phyloP scores from a whole-genome alignment of 768 basidiomycete species.

The Naganishia friedmannii region DNA sequence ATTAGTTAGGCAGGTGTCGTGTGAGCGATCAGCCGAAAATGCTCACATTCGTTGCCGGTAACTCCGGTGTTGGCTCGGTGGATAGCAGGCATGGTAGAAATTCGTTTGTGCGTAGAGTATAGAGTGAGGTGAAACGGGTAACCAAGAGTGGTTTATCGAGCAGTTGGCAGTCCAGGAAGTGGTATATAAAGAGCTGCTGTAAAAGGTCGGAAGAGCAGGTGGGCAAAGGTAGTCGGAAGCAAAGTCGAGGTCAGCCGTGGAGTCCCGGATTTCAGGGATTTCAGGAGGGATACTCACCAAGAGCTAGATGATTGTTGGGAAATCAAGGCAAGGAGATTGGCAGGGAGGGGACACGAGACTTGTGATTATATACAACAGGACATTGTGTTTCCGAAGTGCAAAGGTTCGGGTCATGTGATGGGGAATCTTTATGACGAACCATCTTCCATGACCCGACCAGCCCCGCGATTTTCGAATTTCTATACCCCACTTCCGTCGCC shows the following conservation, averaged over 20 bases:
- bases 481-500: constrained; percentile 18
- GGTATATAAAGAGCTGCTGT: not conserved
- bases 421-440: constrained; percentile 2
- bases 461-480: constrained; percentile 13
- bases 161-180: not conserved
- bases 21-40: not conserved
- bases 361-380: constrained; percentile 5
- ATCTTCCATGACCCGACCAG: not conserved
- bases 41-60: constrained; percentile 27
- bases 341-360: not conserved
- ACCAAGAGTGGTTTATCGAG: not conserved
- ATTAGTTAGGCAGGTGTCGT: not conserved
- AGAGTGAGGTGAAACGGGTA: not conserved
- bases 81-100: constrained; percentile 1
- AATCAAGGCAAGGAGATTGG: constrained; percentile 15
- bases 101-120: constrained; percentile 3
- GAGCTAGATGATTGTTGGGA: constrained; percentile 25
- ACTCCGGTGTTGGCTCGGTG: constrained; percentile 23
- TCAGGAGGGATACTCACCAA: not conserved
- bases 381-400: not conserved
- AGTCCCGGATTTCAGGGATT: constrained; percentile 12
- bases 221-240: constrained; percentile 15
- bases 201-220: not conserved
- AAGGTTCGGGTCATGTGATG: constrained; percentile 9
- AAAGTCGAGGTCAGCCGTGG: constrained; percentile 6